Base-by-base conservation (phyloP, 441 rosid genomes). In the Manihot esculenta region DNA sequence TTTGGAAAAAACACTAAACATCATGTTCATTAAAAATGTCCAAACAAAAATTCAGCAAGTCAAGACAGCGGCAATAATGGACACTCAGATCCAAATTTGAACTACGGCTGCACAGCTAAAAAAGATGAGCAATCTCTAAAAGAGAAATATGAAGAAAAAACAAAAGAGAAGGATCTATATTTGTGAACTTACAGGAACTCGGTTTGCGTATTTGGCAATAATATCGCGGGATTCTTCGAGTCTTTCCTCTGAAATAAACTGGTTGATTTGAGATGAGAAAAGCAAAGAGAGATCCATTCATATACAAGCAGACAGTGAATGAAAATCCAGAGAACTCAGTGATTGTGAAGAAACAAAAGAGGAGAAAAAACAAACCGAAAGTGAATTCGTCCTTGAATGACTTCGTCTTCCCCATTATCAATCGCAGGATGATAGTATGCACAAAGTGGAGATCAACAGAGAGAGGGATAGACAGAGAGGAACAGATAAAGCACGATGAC, bases 311-410 rank as follows among this genome's bases (percentile, higher is more conserved):
- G 35, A 30, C 4, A 30, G 4, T 4, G 4, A 30, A 30, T 30
- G 35, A 2, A 30, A 30, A 30, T 30, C 4, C 35, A 30, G 35
- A 30, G 35, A 30, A 30, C 35, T 30, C 35, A 30, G 7, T 5
- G 41, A 35, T 35, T 35, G 41, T 35, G 41, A 2, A 35, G 41
- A 35, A 35, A 4, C 41, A 35, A 3, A 3, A 27, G 47, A 30
- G 7, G 41, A 44, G 35, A 18, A 57, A 42, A 44, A 49, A 72
- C 88, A 15, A 35, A 87, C 97, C 94, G 63, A 92, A 84, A 11
- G 93, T 70, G 74, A 84, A 86, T 47, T 90, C 89, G 15, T 85
- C 87, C 83, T 88, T 88, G 87, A 90, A 90, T 33, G 89, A 78
- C n/a, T 47, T 59, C 47, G 72, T 66, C 75, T 80, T 82, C 68